Percentiles rank a stretch among this genome's conserved stretches.
Evolutionary conservation across 768 basidiomycete genomes (phyloP).

Genomic region (Stropharia rugosoannulata): DNA sequence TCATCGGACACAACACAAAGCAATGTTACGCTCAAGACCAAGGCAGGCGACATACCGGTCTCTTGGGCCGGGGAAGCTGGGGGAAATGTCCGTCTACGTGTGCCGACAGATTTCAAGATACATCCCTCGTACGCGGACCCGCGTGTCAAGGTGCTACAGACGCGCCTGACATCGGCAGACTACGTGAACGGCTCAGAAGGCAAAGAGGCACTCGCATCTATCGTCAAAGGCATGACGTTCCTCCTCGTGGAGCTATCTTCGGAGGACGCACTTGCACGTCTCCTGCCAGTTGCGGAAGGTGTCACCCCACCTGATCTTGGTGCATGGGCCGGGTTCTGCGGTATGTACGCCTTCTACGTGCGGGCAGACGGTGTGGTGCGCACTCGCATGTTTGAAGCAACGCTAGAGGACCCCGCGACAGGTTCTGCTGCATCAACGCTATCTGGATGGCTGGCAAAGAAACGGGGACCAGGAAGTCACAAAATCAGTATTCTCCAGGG

Average conservation of each 20-base stretch:
- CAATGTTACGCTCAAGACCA: conserved; percentile 32
- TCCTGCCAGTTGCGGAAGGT: conserved; percentile 26
- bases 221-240: conserved; percentile 49
- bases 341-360: conserved; percentile 36
- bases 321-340: conserved; percentile 38
- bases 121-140: conserved; percentile 28
- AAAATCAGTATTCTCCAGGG: conserved; percentile 39
- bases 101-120: conserved; percentile 41
- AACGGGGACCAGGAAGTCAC: conserved; percentile 35
- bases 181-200: conserved; percentile 35
- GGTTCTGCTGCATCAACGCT: conserved; percentile 46
- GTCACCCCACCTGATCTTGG: conserved; percentile 29
- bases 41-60: conserved; percentile 42
- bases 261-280: conserved; percentile 33
- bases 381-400: conserved; percentile 40
- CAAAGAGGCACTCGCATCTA: conserved; percentile 36
- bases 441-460: conserved; percentile 36
- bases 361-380: conserved; percentile 31
- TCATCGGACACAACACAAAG: conserved; percentile 11
- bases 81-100: conserved; percentile 31
- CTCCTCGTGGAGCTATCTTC: conserved; percentile 36
- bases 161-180: conserved; percentile 26
- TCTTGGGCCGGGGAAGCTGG: conserved; percentile 13
- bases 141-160: conserved; percentile 28
- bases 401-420: conserved; percentile 44